Evolutionary conservation across 1,284 basidiomycete genomes (phyloP).

Genomic region (Ganoderma resinaceum): DNA sequence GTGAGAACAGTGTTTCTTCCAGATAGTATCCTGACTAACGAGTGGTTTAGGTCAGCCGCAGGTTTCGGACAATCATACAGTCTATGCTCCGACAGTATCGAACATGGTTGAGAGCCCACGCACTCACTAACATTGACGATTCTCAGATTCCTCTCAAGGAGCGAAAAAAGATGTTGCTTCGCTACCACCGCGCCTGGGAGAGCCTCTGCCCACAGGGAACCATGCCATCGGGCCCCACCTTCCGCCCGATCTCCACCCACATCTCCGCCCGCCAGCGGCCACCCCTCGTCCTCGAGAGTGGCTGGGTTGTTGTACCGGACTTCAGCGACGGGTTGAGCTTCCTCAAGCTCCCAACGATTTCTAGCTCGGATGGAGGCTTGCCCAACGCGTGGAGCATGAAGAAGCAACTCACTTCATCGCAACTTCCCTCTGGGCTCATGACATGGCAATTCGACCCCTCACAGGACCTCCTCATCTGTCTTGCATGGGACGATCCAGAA

Average conservation of each 20-base stretch:
- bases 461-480: slow-evolving; percentile 8
- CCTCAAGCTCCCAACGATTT: not conserved
- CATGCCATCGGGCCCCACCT: not conserved
- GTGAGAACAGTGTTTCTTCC: not conserved
- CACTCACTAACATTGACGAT: not conserved
- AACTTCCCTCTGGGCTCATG: not conserved
- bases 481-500: not conserved
- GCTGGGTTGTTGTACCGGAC: not conserved
- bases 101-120: not conserved
- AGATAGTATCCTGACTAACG: not conserved
- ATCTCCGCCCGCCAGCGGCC: not conserved
- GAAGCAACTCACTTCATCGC: not conserved
- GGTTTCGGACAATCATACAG: slow-evolving; percentile 3
- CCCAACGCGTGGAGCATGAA: slow-evolving; percentile 1
- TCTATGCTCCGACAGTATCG: not conserved
- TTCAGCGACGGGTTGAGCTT: not conserved
- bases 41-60: slow-evolving; percentile 3
- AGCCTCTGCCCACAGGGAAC: not conserved
- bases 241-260: not conserved
- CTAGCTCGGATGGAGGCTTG: not conserved
- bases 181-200: slow-evolving; percentile 11
- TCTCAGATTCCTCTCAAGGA: not conserved
- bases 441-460: slow-evolving; percentile 11
- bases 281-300: slow-evolving; percentile 1
- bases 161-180: slow-evolving; percentile 5